These are phyloP conservation scores for Pythium sukuiense DNA, from an alignment of 352 stramenopile genomes.

Conservation along the genomic window DNA sequence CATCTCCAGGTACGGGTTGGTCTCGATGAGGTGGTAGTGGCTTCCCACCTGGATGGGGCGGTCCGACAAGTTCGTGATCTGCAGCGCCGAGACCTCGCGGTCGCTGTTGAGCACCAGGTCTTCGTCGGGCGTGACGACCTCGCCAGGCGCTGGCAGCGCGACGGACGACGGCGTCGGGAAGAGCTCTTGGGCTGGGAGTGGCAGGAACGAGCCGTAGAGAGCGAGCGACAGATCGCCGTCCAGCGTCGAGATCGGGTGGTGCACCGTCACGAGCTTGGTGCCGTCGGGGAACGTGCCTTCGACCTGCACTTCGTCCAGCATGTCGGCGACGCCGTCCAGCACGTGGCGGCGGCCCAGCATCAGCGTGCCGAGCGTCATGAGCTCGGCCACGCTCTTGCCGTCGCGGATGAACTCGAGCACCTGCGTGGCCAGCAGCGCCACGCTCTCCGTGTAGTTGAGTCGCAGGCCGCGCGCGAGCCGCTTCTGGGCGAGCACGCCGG, in stretches of 20 bases:
- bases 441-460: conserved; percentile 94
- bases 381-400: conserved; percentile 81
- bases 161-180: conserved; percentile 37
- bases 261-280: conserved; percentile 96
- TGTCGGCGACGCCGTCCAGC: conserved; percentile 86
- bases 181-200: conserved; percentile 73
- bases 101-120: conserved; percentile 87
- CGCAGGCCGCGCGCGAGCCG: conserved; percentile 88
- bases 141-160: conserved; percentile 39
- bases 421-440: conserved; percentile 92
- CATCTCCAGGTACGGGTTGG: conserved; percentile 95
- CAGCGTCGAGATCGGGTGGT: conserved; percentile 89
- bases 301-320: conserved; percentile 95
- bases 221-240: conserved; percentile 91
- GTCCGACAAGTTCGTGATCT: conserved; percentile 95
- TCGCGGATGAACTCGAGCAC: conserved; percentile 96
- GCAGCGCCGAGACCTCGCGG: conserved; percentile 70
- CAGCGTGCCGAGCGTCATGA: conserved; percentile 87
- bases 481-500: conserved; percentile 93
- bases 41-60: conserved; percentile 93
- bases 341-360: conserved; percentile 91
- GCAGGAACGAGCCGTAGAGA: conserved; percentile 94
- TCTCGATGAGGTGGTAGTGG: conserved; percentile 97
- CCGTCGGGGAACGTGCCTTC: conserved; percentile 98
- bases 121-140: conserved; percentile 56